Conservation (phyloP, 1,284 basidiomycete genomes). For the Naganishia sp. region DNA sequence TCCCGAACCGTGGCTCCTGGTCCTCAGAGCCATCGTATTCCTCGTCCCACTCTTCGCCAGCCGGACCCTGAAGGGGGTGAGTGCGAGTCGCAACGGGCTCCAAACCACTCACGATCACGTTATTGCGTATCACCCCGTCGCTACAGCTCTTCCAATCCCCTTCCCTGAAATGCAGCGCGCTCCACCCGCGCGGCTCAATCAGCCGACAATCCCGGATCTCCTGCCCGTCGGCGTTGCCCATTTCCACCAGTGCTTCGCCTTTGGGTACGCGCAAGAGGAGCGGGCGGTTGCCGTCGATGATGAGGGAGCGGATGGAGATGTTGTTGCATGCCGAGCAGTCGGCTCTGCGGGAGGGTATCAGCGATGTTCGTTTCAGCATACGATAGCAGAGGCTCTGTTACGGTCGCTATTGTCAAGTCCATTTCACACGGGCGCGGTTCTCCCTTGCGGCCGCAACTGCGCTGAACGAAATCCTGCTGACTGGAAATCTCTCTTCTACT, state of each 20-base stretch:
- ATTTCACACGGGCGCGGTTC: no score
- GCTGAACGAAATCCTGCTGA: no score
- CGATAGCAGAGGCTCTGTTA: no score
- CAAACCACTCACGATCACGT: slow-evolving; percentile 48
- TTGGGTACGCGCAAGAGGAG: slow-evolving; percentile 47
- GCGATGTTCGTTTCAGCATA: background rate
- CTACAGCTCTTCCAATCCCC: slow-evolving; percentile 51
- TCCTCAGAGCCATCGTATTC: slow-evolving; percentile 52
- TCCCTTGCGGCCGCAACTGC: no score
- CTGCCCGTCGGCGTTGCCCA: slow-evolving; percentile 52
- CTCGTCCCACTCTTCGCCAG: slow-evolving; percentile 55
- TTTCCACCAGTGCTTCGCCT: slow-evolving; percentile 51
- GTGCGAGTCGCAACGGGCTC: background rate
- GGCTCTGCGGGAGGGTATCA: slow-evolving; percentile 40
- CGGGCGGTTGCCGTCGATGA: slow-evolving; percentile 53
- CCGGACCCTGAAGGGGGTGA: slow-evolving; percentile 46
- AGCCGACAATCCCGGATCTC: slow-evolving; percentile 49
- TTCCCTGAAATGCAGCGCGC: slow-evolving; percentile 53
- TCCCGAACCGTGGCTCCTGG: slow-evolving; percentile 46
- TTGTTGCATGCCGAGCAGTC: slow-evolving; percentile 50
- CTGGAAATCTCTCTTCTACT: no score
- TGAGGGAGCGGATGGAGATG: slow-evolving; percentile 45
- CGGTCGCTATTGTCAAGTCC: no score
- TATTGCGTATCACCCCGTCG: slow-evolving; percentile 43
- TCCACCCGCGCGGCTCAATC: slow-evolving; percentile 55